phyloP scores from a whole-genome alignment of 2,329 filamentous ascomycete genomes.

The Colletotrichum camelliae region DNA sequence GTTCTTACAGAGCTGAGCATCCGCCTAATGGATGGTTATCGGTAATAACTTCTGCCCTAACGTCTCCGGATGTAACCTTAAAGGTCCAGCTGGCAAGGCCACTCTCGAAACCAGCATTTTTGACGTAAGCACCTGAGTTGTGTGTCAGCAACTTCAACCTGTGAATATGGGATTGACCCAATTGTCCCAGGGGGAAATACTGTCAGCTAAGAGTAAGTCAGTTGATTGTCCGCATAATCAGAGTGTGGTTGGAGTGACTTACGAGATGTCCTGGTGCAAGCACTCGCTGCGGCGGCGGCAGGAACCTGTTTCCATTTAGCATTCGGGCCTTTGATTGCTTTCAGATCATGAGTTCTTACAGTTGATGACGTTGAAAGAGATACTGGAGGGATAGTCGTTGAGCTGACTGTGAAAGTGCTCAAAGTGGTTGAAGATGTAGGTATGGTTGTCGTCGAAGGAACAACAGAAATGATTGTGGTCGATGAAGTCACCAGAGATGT shows the following conservation, averaged over 20 bases:
- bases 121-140: not conserved
- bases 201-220: not conserved
- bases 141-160: not conserved
- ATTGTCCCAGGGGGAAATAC: not conserved
- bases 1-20: not conserved
- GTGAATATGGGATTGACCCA: not conserved
- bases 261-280: not conserved
- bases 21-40: not conserved
- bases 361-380: not conserved
- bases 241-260: not conserved
- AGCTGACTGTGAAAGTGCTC: not conserved
- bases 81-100: not conserved
- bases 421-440: not conserved
- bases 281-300: not conserved
- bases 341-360: not conserved
- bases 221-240: not conserved
- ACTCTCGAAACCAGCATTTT: not conserved
- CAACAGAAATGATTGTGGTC: not conserved
- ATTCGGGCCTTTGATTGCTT: not conserved
- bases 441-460: not conserved
- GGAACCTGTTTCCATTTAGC: not conserved
- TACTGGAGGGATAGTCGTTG: not conserved
- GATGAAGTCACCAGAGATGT: not conserved
- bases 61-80: not conserved
- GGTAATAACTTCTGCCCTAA: not conserved